Evolutionary conservation across 176 grass and related monocot genomes (phyloP).

Genomic region (Oryza coarctata): DNA sequence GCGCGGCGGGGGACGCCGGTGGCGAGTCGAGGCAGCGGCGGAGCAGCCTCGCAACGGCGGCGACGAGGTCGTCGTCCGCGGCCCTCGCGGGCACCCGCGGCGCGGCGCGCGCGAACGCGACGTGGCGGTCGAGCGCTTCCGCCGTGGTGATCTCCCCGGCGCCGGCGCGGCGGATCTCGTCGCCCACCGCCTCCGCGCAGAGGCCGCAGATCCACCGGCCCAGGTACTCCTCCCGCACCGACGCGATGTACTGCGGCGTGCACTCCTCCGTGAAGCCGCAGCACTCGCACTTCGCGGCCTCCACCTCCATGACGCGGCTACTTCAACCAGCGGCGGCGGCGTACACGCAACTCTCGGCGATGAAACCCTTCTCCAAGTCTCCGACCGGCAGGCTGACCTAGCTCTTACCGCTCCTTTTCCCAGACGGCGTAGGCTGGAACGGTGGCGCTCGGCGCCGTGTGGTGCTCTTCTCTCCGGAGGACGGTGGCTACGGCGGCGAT

Average conservation of each 20-base stretch:
- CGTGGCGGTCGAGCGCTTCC: constrained; percentile 76
- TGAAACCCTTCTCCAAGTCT: too few species aligned
- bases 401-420: constrained; percentile 82
- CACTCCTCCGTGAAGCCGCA: constrained; percentile 91
- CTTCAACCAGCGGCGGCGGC: too few species aligned
- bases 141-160: constrained; percentile 48
- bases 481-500: neutral
- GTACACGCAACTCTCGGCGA: too few species aligned
- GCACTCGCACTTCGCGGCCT: constrained; percentile 63
- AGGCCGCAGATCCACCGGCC: constrained; percentile 81
- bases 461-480: constrained; percentile 22
- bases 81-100: neutral
- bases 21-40: constrained; percentile 71
- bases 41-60: constrained; percentile 60
- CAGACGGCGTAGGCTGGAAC: constrained; percentile 58
- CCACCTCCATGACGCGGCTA: constrained; percentile 46
- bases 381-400: too few species aligned
- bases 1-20: constrained; percentile 30
- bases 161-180: constrained; percentile 69
- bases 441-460: constrained; percentile 41
- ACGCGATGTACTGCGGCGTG: constrained; percentile 71
- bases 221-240: constrained; percentile 50
- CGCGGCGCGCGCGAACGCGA: constrained; percentile 47
- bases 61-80: constrained; percentile 56
- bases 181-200: constrained; percentile 66